phyloP scores from a whole-genome alignment of 345 rosid species.

The Xanthoceras sorbifolium region DNA sequence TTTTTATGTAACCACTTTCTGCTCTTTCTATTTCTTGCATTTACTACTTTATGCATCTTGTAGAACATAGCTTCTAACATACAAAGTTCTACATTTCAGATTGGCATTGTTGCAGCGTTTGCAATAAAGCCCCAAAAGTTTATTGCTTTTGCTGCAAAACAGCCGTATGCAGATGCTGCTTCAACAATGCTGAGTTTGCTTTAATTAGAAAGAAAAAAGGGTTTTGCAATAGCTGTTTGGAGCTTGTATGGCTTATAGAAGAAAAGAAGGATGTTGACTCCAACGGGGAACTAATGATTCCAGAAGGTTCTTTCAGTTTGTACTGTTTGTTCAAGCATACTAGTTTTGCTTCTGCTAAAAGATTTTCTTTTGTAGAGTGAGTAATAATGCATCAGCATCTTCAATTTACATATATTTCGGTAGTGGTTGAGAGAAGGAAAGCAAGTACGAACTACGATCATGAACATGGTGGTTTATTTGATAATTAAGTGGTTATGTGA shows the following conservation, averaged over 20 bases:
- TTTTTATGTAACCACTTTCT: too few species aligned
- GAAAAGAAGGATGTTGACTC: conserved; percentile 37
- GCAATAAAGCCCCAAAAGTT: conserved; percentile 40
- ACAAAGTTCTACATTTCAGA: conserved; percentile 34
- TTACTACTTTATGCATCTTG: background rate
- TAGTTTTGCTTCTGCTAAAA: background rate
- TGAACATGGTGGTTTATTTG: background rate
- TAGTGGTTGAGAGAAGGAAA: too few species aligned
- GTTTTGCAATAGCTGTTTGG: conserved; percentile 43
- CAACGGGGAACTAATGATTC: conserved; percentile 32
- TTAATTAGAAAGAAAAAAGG: conserved; percentile 32
- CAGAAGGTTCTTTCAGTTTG: background rate
- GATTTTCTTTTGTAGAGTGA: background rate
- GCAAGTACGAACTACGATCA: too few species aligned
- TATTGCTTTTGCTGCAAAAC: conserved; percentile 52
- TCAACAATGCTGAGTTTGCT: conserved; percentile 31
- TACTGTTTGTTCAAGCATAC: background rate
- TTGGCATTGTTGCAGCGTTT: conserved; percentile 48
- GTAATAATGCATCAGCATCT: background rate
- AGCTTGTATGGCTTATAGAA: conserved; percentile 39
- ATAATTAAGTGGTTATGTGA: background rate
- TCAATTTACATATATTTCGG: too few species aligned
- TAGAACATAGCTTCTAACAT: too few species aligned
- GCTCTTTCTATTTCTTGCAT: background rate
- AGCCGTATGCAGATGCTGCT: conserved; percentile 49